Evolutionary conservation across 176 grass and related monocot genomes (phyloP), one percentile per base, ranked within the genome.

Genomic region (Cenchrus fungigraminus): DNA sequence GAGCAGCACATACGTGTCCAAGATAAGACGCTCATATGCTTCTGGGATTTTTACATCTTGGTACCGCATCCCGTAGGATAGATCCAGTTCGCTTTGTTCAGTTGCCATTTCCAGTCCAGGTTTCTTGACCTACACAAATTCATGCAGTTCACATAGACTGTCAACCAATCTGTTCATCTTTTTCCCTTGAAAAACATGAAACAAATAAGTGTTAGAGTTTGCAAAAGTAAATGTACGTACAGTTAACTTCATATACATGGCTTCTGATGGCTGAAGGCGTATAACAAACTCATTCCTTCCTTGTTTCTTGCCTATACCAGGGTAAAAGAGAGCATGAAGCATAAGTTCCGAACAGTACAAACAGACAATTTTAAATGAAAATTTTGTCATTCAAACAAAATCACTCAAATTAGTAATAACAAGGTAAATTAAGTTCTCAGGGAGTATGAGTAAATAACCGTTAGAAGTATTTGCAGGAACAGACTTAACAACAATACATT

Each of bases 161-260:
- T 32, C 9, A 54, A 71, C 64, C 16, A 0, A 28, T 54, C 42
- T 29, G 15, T n/a, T 12, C 3, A 61, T 40, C 12, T 34, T 56
- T 31, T 78, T 62, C 51, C 32, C 20, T 44, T n/a, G 6, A 79
- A 17, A 9, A 58, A 80, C 51, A 10, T 13, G 51, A 58, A 74
- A 59, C 46, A 12, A 6, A 58, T 3, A 71, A 29, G 6, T 45
- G 9, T 28, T 68, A 65, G 20, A 13, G 7, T 77, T 77, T 76
- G 34, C 51, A 74, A n/a, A 68, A 64, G 65, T 75, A 64, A 46
- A 80, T 82, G 59, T 47, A 63, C 91, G 49, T 94, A 98, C 97
- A 74, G 97, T 99, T 83, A 99, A 65, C 86, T 99, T 99, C 93
- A 99, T 99, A 86, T 99, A 99, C 97, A 99, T 99, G 66, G 97